Evolutionary conservation across 2,329 filamentous ascomycete genomes (phyloP).

Genomic region (Fulvia fulva): DNA sequence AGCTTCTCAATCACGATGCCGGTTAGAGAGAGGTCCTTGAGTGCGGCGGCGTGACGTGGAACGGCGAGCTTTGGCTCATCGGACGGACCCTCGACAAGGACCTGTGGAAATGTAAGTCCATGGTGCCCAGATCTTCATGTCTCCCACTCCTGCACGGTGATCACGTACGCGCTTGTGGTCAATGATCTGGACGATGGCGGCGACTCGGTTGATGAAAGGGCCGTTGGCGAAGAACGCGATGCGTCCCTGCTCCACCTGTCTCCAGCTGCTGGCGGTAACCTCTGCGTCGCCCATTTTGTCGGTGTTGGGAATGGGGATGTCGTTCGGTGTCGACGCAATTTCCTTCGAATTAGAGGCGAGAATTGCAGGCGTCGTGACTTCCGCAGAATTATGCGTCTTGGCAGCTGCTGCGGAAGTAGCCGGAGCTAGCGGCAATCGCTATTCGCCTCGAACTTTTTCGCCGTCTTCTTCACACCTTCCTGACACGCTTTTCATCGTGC

Average conservation of each 20-base stretch:
- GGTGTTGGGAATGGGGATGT: conserved; percentile 20
- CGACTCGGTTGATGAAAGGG: conserved; percentile 78
- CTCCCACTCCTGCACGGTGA: conserved; percentile 5
- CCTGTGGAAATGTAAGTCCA: conserved; percentile 52
- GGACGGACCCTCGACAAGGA: conserved; percentile 92
- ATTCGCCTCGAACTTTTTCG: neutral
- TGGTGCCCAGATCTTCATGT: conserved; percentile 11
- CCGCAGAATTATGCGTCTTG: no score
- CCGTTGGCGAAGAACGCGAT: conserved; percentile 87
- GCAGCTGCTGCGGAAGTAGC: no score
- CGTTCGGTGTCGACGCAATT: conserved; percentile 3
- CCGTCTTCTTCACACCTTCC: neutral
- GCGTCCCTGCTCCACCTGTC: conserved; percentile 97
- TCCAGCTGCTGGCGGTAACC: conserved; percentile 61
- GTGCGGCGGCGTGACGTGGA: conserved; percentile 79
- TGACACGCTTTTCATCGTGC: neutral
- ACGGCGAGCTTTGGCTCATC: conserved; percentile 74
- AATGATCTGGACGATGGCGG: conserved; percentile 97
- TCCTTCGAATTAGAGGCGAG: neutral
- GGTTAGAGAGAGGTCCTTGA: conserved; percentile 83
- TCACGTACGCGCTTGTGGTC: conserved; percentile 98
- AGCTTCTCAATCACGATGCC: conserved; percentile 82
- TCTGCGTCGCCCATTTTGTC: conserved; percentile 32
- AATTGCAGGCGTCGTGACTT: no score
- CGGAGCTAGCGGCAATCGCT: neutral